Evolutionary conservation across 176 grass and related monocot genomes (phyloP).

Genomic region (Melocanna baccifera): DNA sequence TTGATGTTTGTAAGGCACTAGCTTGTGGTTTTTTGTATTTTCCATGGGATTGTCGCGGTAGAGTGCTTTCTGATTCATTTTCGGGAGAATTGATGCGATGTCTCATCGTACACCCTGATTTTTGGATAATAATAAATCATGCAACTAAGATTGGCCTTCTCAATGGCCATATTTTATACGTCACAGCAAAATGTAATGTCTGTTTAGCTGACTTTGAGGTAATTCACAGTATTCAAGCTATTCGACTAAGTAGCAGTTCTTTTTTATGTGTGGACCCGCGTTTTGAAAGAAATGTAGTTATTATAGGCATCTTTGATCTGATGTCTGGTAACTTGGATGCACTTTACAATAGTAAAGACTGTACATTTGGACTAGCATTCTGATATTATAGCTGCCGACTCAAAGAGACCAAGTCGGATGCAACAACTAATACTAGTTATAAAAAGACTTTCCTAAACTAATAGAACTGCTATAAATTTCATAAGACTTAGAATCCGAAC

Average conservation of each 20-base stretch:
- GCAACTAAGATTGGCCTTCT: background rate
- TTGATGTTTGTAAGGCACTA: too few species aligned
- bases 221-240: background rate
- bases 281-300: background rate
- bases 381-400: too few species aligned
- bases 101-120: background rate
- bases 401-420: too few species aligned
- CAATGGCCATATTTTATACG: background rate
- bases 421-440: too few species aligned
- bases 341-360: background rate
- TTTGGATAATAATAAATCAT: background rate
- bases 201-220: background rate
- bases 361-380: background rate
- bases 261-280: background rate
- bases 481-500: too few species aligned
- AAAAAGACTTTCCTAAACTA: too few species aligned
- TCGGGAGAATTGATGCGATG: background rate
- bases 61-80: background rate
- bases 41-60: background rate
- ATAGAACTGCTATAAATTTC: too few species aligned
- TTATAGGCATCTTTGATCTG: background rate
- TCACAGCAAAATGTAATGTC: background rate
- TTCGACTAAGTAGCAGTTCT: background rate
- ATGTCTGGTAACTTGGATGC: background rate
- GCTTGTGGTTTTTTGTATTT: background rate